phyloP scores from a whole-genome alignment of 169 alveolate species.

The Perkinsus marinus region DNA sequence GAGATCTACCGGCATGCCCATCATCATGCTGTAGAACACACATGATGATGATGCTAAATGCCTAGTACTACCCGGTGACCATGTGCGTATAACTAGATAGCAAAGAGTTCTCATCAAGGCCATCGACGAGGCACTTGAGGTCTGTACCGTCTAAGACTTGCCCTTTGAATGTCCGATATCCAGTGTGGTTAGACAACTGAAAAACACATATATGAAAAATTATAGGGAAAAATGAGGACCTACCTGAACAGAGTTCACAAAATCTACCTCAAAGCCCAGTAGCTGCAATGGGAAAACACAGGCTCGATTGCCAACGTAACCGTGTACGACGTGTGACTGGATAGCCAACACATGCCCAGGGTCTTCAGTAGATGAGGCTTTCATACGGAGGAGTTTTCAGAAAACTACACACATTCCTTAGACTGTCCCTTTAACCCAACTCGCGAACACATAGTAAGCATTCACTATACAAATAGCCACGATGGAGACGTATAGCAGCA shows the following conservation, averaged over 20 bases:
- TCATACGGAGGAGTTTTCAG: neutral
- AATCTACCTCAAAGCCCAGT: slow-evolving; percentile 34
- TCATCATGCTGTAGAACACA: no score
- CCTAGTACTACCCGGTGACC: neutral
- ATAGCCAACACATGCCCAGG: slow-evolving; percentile 14
- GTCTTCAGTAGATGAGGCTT: neutral
- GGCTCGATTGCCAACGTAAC: slow-evolving; percentile 40
- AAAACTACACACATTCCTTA: no score
- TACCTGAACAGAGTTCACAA: slow-evolving; percentile 34
- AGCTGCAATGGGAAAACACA: slow-evolving; percentile 38
- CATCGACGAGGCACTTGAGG: slow-evolving; percentile 13
- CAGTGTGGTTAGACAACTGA: neutral
- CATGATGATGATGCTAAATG: no score
- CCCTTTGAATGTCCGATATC: slow-evolving; percentile 12
- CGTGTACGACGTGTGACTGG: slow-evolving; percentile 41
- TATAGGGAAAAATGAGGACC: neutral
- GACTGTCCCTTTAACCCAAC: no score
- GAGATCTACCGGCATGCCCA: no score
- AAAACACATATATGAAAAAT: neutral
- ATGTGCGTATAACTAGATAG: neutral
- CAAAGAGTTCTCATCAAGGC: neutral
- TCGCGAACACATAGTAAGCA: no score
- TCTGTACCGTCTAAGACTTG: slow-evolving; percentile 18
- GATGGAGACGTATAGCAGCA: no score
- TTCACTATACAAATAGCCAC: no score